Base-by-base conservation (phyloP, 1,284 basidiomycete species). In the Cryptococcus depauperatus region DNA sequence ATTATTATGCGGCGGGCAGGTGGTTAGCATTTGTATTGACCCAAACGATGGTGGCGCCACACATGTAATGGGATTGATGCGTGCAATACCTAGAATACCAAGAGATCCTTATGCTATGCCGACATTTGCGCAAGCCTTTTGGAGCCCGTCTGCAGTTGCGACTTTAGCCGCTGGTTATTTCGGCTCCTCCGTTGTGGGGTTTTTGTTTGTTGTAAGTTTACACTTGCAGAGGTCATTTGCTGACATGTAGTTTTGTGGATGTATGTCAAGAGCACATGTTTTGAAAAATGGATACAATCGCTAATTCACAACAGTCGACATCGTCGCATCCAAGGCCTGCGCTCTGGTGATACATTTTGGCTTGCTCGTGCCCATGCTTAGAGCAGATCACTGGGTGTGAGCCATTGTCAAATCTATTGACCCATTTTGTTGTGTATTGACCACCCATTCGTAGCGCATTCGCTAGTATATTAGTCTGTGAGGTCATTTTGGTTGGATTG, bases 11-110 rank as follows among this genome's bases (percentile, higher is more conserved):
- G 69, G 69, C 5, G 70, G 70, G 4, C 55, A 65, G 43, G 55
- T 70, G 16, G 59, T 63, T 37, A 61, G 54, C 25, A 56, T 71
- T 44, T 66, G 64, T 48, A 68, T 69, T 38, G 69, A 72, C 44
- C 70, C 70, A 4, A 71, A 71, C 42, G 55, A 61, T 9, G 69
- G 70, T 10, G 70, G 70, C 2, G 58, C 61, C 10, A 69, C 66
- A 1, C 57, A 59, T 41, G 59, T 72, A 22, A 57, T 58, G 48
- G 57, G 61, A 3, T 55, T 71, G 7, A 62, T 69, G 54, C 54
- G 63, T 16, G 47, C 46, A 1, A 56, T 43, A 14, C 66, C 66
- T 13, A 47, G 66, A n/a, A 48, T 65, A 21, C 54, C 55, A 11
- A 42, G 51, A 7, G 56, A 65, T 47, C 62, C 62, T 13, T 65